These are phyloP conservation scores for Detonula confervacea DNA, from an alignment of 352 stramenopile species.

Conservation along the genomic window DNA sequence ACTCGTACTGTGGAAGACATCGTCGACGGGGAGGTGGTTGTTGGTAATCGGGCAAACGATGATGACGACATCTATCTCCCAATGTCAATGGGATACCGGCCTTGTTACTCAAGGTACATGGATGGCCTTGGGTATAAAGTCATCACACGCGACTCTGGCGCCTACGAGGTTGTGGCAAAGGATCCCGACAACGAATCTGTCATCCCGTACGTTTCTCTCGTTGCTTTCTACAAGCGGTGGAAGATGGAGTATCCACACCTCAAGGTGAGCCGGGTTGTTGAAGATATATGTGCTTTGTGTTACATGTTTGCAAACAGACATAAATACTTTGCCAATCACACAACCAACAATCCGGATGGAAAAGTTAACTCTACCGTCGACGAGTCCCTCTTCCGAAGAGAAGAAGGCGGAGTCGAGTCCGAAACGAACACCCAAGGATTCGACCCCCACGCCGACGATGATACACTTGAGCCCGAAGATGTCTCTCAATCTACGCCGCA, in stretches of 20 bases:
- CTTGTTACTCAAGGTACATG: not conserved
- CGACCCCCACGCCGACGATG: not conserved
- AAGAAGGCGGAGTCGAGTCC: not conserved
- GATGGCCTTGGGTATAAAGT: not conserved
- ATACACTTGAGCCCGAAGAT: not conserved
- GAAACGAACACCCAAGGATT: not conserved
- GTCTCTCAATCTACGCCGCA: not conserved
- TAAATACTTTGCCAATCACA: constrained; percentile 6
- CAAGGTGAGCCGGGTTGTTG: constrained; percentile 11
- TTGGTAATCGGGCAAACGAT: not conserved
- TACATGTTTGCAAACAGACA: constrained; percentile 6
- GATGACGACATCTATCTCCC: constrained; percentile 7
- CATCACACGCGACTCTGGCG: not conserved
- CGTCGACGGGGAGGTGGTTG: not conserved
- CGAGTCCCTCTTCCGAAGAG: not conserved
- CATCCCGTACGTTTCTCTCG: not conserved
- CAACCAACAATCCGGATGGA: not conserved
- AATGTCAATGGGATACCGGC: not conserved
- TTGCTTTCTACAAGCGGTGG: constrained; percentile 5
- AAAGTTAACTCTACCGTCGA: not conserved
- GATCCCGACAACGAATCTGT: not conserved
- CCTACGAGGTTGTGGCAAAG: no score
- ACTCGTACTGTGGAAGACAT: not conserved
- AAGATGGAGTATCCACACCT: constrained; percentile 12
- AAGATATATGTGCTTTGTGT: constrained; percentile 16